Base-by-base conservation (phyloP, 140 eudicot genomes). In the Senecio squalidus region DNA sequence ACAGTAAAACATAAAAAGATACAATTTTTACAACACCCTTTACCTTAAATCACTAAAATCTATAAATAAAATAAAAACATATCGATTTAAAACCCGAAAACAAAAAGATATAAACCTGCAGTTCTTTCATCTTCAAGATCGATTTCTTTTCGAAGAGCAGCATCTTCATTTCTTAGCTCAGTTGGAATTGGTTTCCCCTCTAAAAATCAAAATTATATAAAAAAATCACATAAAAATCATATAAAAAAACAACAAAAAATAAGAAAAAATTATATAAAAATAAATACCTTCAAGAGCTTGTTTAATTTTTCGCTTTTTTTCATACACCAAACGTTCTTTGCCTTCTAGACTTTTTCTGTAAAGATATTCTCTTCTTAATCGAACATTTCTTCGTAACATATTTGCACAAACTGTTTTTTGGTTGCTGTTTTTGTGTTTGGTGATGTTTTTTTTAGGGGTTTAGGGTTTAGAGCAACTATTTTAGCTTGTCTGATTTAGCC, bases 151-250 rank as follows among this genome's bases (percentile, higher is more conserved):
- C 98, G 94, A 40, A 91, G 96, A 17, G 88, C 82, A 5, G 96
- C 94, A 65, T 86, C 98, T 43, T 91, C 98, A 3, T 91, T 91
- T 43, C 92, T 73, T 38, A 91, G 90, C 86, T 91, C 98, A 17
- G 98, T 91, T 8, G 98, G 96, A 72, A 91, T 86, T 26, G 98
- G 94, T 33, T 86, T 91, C 5, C 98, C 98, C 92, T 91, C 98
- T 91, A 44, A 53, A n/a, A 45, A 9, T 0, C 27, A 30, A 2
- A 34, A 33, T 53, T 13, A 44, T 9, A 44, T 0, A n/a, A 0
- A 17, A 15, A 16, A 44, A n/a, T 16, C 9, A 0, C 45, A 14
- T 52, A 50, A 16, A 6, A 3, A 50, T 15, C 6, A 48, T 21
- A 27, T 47, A 6, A 1, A 26, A 24, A 1, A 25, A 46, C 28